Base-by-base conservation (phyloP, 2,329 filamentous ascomycete genomes). In the Paramyrothecium roridum region DNA sequence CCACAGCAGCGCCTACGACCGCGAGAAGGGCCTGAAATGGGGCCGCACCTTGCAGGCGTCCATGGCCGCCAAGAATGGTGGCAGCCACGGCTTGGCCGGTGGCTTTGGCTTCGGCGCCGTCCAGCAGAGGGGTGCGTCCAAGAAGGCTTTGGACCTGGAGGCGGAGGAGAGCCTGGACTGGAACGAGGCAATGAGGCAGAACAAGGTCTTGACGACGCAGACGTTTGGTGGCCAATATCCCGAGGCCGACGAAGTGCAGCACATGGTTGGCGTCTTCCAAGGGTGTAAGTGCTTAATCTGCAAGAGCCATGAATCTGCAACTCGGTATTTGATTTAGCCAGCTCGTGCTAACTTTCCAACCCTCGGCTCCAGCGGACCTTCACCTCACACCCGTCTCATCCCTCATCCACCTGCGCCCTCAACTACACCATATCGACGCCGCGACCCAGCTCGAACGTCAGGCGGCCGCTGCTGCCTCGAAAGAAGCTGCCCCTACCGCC, bases 361-460 rank as follows among this genome's bases (percentile, higher is more conserved):
- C 26, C 21, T 26, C 2, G 10, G 16, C 3, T 7, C 17, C 60
- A 93, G 90, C 90, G 63, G 86, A 96, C 67, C 78, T 97, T 11
- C 91, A 97, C 73, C 84, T 98, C 43, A 96, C 91, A 1, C 90
- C 89, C 22, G 84, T 96, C 48, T 86, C 88, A 45, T 88, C 90
- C 2, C 84, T 96, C 48, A 89, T 96, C 46, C 91, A 96, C 68
- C 85, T 99, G 67, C 89, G 93, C 3, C 92, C 95, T 0, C 91
- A 97, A 67, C 89, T 96, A 58, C 91, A 96, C 73, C 92, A 98
- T 74, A 81, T 98, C 62, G 95, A 98, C 73, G 93, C 95, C 3
- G 75, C 86, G 48, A 80, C 87, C 49, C 91, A 97, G 65, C 81
- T 90, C 54, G 85, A 89, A 37, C 77, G 79, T 46, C 71, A 72